Evolutionary conservation across 108 stramenopile genomes (phyloP).

Genomic region (Chaetoceros tenuissimus): DNA sequence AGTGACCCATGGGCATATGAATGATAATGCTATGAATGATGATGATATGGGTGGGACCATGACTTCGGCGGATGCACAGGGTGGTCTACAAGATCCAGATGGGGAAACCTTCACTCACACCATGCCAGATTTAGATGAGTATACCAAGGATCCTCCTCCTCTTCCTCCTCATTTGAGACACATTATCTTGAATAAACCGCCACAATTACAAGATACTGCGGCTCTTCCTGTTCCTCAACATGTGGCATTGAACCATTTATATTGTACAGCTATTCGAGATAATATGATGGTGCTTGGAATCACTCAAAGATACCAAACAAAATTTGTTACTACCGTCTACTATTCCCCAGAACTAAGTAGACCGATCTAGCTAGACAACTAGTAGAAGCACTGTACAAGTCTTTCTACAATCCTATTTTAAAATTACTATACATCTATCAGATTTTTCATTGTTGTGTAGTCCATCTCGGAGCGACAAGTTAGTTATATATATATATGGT

Average conservation of each 20-base stretch:
- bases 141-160: slow-evolving; percentile 99
- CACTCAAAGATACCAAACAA: slow-evolving; percentile 93
- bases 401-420: no score
- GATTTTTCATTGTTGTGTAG: no score
- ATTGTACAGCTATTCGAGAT: slow-evolving; percentile 98
- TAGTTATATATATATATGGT: no score
- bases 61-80: neutral
- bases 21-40: neutral
- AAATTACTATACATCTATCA: no score
- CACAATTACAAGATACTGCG: slow-evolving; percentile 83
- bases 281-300: slow-evolving; percentile 99
- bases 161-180: slow-evolving; percentile 98
- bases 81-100: slow-evolving; percentile 37
- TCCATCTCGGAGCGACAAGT: no score
- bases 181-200: slow-evolving; percentile 96
- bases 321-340: slow-evolving; percentile 96
- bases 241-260: slow-evolving; percentile 97
- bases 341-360: slow-evolving; percentile 65
- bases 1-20: slow-evolving; percentile 8
- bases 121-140: slow-evolving; percentile 95
- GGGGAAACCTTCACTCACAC: slow-evolving; percentile 82
- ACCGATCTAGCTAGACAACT: neutral
- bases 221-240: slow-evolving; percentile 94
- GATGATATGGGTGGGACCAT: neutral
- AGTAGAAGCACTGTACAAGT: no score